These are phyloP conservation scores for Astragalus membranaceus DNA, from an alignment of 306 rosid genomes.

Conservation along the genomic window DNA sequence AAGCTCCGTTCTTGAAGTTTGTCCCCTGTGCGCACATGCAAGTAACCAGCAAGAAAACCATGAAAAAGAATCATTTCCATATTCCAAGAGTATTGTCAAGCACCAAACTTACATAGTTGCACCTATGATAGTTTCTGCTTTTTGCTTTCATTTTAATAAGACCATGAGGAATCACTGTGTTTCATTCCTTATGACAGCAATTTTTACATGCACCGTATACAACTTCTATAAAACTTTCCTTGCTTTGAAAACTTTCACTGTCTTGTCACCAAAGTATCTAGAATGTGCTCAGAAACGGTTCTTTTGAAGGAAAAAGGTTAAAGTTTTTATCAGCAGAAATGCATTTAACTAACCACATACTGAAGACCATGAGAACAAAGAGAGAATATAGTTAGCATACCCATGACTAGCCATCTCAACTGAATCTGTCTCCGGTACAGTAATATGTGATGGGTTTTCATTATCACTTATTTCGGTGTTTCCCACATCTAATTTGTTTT, in stretches of 20 bases:
- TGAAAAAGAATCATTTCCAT: background rate
- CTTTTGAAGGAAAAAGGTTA: background rate
- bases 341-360: background rate
- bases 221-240: constrained; percentile 2
- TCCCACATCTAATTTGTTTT: constrained; percentile 17
- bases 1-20: constrained; percentile 16
- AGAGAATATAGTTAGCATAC: constrained; percentile 33
- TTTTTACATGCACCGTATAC: background rate
- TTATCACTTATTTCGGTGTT: constrained; percentile 17
- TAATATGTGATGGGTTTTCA: constrained; percentile 17
- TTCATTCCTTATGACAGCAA: constrained; percentile 3
- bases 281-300: background rate
- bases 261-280: constrained; percentile 5
- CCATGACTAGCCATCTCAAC: constrained; percentile 18
- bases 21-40: constrained; percentile 37
- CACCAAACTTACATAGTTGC: constrained; percentile 3
- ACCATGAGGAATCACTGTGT: background rate
- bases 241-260: constrained; percentile 10
- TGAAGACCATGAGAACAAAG: background rate
- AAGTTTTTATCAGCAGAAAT: background rate
- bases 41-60: constrained; percentile 18
- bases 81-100: constrained; percentile 1
- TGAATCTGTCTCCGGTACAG: constrained; percentile 22
- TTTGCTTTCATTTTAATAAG: background rate
- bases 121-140: background rate